Base-by-base conservation (phyloP, 2,329 filamentous ascomycete species). In the Diaporthe nobilis region DNA sequence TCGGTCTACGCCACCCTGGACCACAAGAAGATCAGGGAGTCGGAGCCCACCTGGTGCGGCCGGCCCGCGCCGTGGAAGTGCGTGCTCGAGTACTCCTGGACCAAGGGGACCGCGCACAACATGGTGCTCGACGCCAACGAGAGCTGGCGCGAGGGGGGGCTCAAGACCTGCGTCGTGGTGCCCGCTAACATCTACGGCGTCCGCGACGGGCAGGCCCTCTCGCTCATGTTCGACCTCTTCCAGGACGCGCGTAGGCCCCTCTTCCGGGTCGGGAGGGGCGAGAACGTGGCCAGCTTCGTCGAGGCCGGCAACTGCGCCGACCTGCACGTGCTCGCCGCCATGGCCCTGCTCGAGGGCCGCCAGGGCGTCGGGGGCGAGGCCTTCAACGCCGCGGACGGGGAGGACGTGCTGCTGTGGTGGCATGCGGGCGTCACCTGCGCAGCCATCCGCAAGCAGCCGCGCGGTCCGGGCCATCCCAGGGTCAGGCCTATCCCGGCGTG, bases 311-410 rank as follows among this genome's bases (percentile, higher is more conserved):
- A 83, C 73, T 76, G 75, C 2, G 81, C 80, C 0, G 72, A 51
- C 3, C 81, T 78, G 0, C 82, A 83, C 55, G 9, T 80, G 2
- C 78, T 83, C 1, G 81, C 79, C 1, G 81, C 81, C 4, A 82
- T 81, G 63, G 81, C 80, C 0, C 72, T 83, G 15, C 39, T 80
- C 8, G 80, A 79, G 9, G 77, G 73, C 2, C 53, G 44, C 0
- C 71, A 73, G 0, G 78, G 78, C 8, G 80, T 84, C 0, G 82
- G 80, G 0, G 83, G 84, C 9, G 80, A 85, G 75, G 81, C 80
- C 0, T 85, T 85, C 77, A 84, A 84, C 71, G 79, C 84, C 63
- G 82, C 83, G 1, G 84, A 85, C 53, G 81, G 82, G 0, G 67
- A 78, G 1, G 81, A 80, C 0, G 73, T 83, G 9, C 79, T 78